These are phyloP conservation scores for Argentina anserina DNA, from an alignment of 306 rosid species.

Conservation along the genomic window DNA sequence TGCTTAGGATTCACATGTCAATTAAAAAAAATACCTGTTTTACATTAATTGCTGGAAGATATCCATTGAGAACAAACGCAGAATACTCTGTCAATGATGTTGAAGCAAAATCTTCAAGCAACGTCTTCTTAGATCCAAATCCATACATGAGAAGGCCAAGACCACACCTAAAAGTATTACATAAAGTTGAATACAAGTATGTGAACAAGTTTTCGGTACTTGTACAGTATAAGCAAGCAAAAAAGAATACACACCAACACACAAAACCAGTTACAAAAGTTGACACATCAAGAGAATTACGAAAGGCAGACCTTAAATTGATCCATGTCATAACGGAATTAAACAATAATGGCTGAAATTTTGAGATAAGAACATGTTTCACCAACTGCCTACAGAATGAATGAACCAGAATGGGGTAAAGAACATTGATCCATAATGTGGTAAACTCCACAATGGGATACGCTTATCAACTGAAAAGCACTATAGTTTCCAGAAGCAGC, in stretches of 20 bases:
- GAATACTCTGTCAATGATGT: constrained; percentile 54
- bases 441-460: background rate
- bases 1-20: background rate
- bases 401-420: background rate
- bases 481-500: background rate
- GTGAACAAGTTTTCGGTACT: background rate
- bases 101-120: constrained; percentile 93
- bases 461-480: background rate
- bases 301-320: background rate
- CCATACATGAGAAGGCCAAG: constrained; percentile 86
- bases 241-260: background rate
- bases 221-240: background rate
- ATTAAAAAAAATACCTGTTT: constrained; percentile 57
- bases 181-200: background rate
- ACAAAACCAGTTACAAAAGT: background rate
- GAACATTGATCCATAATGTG: background rate
- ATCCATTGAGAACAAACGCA: constrained; percentile 80
- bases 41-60: constrained; percentile 73
- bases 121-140: constrained; percentile 84
- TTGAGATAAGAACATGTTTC: too few relatives aligned
- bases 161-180: constrained; percentile 47
- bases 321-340: background rate
- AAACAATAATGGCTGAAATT: background rate
- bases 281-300: background rate
- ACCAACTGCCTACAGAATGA: background rate